These are phyloP conservation scores for Aspergillus leporis DNA, from an alignment of 495 filamentous ascomycete genomes.

Conservation along the genomic window DNA sequence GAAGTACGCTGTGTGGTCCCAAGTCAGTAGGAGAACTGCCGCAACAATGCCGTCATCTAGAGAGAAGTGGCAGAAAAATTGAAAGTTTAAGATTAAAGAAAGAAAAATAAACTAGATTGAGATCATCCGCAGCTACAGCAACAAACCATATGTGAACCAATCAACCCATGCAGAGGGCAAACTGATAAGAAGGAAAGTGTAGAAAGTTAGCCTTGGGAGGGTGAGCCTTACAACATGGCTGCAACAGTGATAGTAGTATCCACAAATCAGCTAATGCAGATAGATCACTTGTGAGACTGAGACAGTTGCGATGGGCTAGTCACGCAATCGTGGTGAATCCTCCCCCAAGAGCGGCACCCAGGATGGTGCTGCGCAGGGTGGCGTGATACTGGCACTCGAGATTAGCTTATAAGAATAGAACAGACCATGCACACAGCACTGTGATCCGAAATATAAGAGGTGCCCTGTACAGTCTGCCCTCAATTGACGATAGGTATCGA, in stretches of 20 bases:
- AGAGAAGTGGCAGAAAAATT: constrained; percentile 2
- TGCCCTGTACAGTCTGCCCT: neutral
- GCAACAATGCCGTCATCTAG: constrained; percentile 11
- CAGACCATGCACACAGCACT: neutral
- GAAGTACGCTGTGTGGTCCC: constrained; percentile 66
- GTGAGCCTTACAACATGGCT: constrained; percentile 41
- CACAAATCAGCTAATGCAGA: constrained; percentile 9
- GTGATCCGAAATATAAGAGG: neutral
- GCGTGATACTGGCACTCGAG: constrained; percentile 2
- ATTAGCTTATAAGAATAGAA: constrained; percentile 1
- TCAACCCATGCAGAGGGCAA: neutral
- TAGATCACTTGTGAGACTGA: constrained; percentile 7
- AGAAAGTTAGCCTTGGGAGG: neutral
- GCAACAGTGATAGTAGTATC: constrained; percentile 11
- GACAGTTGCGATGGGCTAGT: constrained; percentile 13
- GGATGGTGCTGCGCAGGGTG: constrained; percentile 5
- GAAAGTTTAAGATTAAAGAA: neutral
- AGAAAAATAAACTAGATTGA: neutral
- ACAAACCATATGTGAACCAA: neutral
- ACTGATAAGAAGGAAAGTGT: constrained; percentile 7
- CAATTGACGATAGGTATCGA: neutral
- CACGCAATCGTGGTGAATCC: constrained; percentile 5
- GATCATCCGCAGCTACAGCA: neutral
- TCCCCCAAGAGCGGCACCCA: constrained; percentile 8
- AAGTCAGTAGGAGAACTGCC: constrained; percentile 16